phyloP scores from a whole-genome alignment of 805 yeast species.

The Yarrowia phangngaensis region DNA sequence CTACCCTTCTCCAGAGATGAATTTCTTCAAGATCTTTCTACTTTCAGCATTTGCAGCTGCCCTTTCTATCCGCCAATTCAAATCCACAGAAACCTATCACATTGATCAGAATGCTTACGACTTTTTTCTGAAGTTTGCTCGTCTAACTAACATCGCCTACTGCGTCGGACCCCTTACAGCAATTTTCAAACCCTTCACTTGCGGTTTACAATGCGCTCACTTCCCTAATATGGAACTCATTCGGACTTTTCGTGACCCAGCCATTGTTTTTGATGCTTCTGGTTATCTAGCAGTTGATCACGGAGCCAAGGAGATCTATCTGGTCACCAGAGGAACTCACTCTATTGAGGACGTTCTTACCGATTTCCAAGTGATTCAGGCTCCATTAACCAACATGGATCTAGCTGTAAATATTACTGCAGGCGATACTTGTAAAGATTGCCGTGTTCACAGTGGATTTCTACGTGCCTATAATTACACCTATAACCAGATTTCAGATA shows the following conservation, averaged over 20 bases:
- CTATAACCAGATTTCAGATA: not conserved
- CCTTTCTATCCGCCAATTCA: too few relatives aligned
- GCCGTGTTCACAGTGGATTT: conserved; percentile 15
- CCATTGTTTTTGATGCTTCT: too few relatives aligned
- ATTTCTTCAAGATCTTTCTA: too few relatives aligned
- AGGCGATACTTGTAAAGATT: conserved; percentile 3
- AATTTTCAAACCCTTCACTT: too few relatives aligned
- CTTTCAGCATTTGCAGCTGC: too few relatives aligned
- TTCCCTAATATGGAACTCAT: not conserved
- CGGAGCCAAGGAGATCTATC: conserved; percentile 1
- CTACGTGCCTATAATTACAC: conserved; percentile 11
- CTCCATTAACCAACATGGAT: not conserved
- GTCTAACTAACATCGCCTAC: too few relatives aligned
- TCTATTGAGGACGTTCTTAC: conserved; percentile 3
- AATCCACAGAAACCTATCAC: too few relatives aligned
- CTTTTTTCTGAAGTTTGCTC: too few relatives aligned
- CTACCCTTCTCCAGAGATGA: too few relatives aligned
- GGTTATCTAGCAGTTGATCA: conserved; percentile 10
- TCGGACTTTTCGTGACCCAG: too few relatives aligned
- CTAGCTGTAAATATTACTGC: not conserved
- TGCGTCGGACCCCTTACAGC: too few relatives aligned
- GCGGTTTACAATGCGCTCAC: not conserved
- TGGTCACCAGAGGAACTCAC: conserved; percentile 17
- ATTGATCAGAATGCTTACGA: too few relatives aligned
- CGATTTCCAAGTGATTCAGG: conserved; percentile 13